Evolutionary conservation across 768 basidiomycete species (phyloP).

Genomic region (Cubamyces lactineus): DNA sequence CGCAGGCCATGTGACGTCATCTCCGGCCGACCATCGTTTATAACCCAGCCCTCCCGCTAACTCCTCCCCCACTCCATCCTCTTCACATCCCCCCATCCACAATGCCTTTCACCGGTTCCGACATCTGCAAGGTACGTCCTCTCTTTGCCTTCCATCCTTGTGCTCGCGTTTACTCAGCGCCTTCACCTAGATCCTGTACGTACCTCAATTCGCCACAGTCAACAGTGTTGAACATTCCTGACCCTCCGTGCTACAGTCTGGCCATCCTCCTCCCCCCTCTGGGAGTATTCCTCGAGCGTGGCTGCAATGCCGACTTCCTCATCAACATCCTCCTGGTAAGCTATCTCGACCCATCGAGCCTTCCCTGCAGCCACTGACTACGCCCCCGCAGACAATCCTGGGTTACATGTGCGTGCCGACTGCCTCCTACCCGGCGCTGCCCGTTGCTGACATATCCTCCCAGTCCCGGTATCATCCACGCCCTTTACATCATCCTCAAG

Average conservation of each 20-base stretch:
- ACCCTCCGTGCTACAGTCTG: constrained; percentile 41
- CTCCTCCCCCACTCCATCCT: constrained; percentile 11
- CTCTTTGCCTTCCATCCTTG: neutral
- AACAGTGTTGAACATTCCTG: neutral
- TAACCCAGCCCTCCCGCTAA: constrained; percentile 2
- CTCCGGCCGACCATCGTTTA: neutral
- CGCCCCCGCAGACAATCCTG: constrained; percentile 52
- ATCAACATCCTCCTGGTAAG: constrained; percentile 76
- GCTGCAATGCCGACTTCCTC: constrained; percentile 72
- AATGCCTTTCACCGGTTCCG: constrained; percentile 75
- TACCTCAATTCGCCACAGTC: neutral
- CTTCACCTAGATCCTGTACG: constrained; percentile 49
- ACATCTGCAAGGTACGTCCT: constrained; percentile 73
- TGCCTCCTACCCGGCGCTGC: neutral
- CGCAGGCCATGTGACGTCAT: constrained; percentile 20
- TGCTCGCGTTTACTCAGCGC: neutral
- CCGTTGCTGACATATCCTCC: constrained; percentile 25
- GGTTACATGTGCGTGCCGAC: constrained; percentile 67
- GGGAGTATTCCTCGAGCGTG: constrained; percentile 88
- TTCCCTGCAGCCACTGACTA: neutral
- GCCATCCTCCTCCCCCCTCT: constrained; percentile 81
- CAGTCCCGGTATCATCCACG: constrained; percentile 82
- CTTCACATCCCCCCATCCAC: constrained; percentile 22
- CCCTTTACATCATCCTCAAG: constrained; percentile 82
- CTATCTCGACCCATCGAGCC: constrained; percentile 11